phyloP scores from a whole-genome alignment of 495 filamentous ascomycete genomes.

The Cercophora newfieldiana region DNA sequence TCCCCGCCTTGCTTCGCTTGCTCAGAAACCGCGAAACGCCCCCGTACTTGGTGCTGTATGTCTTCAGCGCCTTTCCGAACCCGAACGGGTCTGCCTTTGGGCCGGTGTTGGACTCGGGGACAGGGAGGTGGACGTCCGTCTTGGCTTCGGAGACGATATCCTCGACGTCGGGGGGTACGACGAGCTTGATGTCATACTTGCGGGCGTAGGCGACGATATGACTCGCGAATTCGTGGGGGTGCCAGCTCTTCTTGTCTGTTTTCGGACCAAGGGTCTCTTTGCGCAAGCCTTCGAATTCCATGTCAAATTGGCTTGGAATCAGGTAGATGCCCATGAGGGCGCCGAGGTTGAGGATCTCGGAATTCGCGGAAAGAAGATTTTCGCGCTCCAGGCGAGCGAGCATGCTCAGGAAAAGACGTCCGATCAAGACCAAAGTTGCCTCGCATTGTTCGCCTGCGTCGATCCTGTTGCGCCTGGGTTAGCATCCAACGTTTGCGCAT shows the following conservation, averaged over 20 bases:
- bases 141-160: slow-evolving; percentile 20
- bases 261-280: slow-evolving; percentile 18
- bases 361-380: slow-evolving; percentile 28
- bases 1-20: neutral
- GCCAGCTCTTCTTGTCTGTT: slow-evolving; percentile 28
- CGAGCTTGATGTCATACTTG: slow-evolving; percentile 26
- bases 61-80: slow-evolving; percentile 20
- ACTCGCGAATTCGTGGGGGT: slow-evolving; percentile 14
- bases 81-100: slow-evolving; percentile 23
- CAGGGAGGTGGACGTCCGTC: slow-evolving; percentile 25
- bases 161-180: slow-evolving; percentile 33
- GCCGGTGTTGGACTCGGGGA: slow-evolving; percentile 11
- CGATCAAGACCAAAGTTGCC: slow-evolving; percentile 26
- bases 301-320: slow-evolving; percentile 21
- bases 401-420: slow-evolving; percentile 40
- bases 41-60: slow-evolving; percentile 15
- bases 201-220: slow-evolving; percentile 28
- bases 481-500: neutral
- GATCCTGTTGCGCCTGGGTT: slow-evolving; percentile 19
- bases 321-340: slow-evolving; percentile 34
- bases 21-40: slow-evolving; percentile 13
- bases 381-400: slow-evolving; percentile 36
- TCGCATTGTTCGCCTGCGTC: slow-evolving; percentile 30
- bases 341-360: slow-evolving; percentile 34
- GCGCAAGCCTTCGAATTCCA: slow-evolving; percentile 1